Evolutionary conservation across 2,329 filamentous ascomycete species (phyloP).

Genomic region (Leptoxyphium fumago): DNA sequence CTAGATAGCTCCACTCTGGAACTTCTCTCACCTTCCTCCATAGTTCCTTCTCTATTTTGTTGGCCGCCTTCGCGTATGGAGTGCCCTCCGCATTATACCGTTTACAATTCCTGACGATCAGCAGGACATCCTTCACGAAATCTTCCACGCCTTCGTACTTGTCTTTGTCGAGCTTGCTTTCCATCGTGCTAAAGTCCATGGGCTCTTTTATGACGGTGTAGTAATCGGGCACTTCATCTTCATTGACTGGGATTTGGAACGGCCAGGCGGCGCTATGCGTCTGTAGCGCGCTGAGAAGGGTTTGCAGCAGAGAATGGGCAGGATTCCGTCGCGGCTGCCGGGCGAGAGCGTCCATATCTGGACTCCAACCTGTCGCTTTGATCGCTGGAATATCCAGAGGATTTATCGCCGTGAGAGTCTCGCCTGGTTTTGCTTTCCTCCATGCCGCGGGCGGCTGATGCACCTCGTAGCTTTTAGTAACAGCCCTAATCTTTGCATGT

Average conservation of each 20-base stretch:
- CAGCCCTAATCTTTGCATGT: constrained; percentile 84
- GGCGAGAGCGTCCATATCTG: constrained; percentile 93
- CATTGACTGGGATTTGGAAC: constrained; percentile 83
- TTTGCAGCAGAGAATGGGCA: constrained; percentile 86
- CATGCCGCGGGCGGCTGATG: constrained; percentile 77
- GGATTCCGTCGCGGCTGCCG: constrained; percentile 90
- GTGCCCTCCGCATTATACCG: constrained; percentile 95
- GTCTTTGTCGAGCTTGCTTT: constrained; percentile 85
- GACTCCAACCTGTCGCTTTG: constrained; percentile 80
- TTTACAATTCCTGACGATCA: constrained; percentile 89
- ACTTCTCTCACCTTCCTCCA: constrained; percentile 84
- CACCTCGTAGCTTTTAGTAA: constrained; percentile 74
- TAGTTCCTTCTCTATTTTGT: constrained; percentile 88
- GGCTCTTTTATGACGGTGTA: constrained; percentile 97
- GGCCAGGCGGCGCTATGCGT: constrained; percentile 91
- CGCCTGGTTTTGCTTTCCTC: constrained; percentile 45
- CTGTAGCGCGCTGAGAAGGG: constrained; percentile 86
- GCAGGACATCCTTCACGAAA: constrained; percentile 73
- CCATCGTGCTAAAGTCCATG: constrained; percentile 95
- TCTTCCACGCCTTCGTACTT: constrained; percentile 84
- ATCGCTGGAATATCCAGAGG: constrained; percentile 79
- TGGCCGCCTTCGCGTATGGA: constrained; percentile 87
- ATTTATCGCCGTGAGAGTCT: constrained; percentile 52
- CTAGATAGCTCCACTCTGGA: constrained; percentile 59
- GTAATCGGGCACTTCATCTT: constrained; percentile 95